These are phyloP conservation scores for Ophiobolus disseminans DNA, from an alignment of 2,329 filamentous ascomycete genomes.

Conservation along the genomic window DNA sequence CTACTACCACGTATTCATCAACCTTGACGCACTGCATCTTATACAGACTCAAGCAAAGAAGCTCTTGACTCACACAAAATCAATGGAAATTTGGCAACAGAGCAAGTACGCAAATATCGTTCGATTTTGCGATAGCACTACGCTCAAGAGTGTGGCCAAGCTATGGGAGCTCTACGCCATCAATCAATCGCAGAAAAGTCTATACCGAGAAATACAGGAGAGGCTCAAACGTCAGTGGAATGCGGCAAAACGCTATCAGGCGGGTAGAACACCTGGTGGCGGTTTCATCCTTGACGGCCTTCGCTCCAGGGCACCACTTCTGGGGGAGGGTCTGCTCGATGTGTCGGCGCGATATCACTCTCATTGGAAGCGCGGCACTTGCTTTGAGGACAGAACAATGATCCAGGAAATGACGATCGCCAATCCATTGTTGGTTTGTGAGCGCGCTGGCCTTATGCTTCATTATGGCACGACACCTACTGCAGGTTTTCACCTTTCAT, in stretches of 20 bases:
- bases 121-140: conserved; percentile 58
- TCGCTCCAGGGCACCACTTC: conserved; percentile 38
- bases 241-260: background rate
- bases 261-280: background rate
- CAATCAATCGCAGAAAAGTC: background rate
- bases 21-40: conserved; percentile 44
- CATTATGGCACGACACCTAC: conserved; percentile 62
- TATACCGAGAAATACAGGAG: background rate
- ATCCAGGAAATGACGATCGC: conserved; percentile 14
- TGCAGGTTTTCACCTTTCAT: conserved; percentile 64
- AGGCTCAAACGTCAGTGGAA: conserved; percentile 3
- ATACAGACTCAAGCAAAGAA: conserved; percentile 55
- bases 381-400: conserved; percentile 12
- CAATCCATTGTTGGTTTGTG: conserved; percentile 55
- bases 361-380: conserved; percentile 43
- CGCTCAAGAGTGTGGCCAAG: conserved; percentile 51
- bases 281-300: conserved; percentile 2
- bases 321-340: conserved; percentile 7
- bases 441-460: conserved; percentile 43
- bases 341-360: conserved; percentile 15
- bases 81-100: conserved; percentile 55
- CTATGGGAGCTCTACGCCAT: conserved; percentile 52
- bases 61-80: conserved; percentile 50
- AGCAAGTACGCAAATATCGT: conserved; percentile 55
- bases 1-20: conserved; percentile 63